Percentiles rank a stretch among this genome's conserved stretches.
These are phyloP conservation scores for Termitomyces sp. DNA, from an alignment of 768 basidiomycete species.

Conservation along the genomic window DNA sequence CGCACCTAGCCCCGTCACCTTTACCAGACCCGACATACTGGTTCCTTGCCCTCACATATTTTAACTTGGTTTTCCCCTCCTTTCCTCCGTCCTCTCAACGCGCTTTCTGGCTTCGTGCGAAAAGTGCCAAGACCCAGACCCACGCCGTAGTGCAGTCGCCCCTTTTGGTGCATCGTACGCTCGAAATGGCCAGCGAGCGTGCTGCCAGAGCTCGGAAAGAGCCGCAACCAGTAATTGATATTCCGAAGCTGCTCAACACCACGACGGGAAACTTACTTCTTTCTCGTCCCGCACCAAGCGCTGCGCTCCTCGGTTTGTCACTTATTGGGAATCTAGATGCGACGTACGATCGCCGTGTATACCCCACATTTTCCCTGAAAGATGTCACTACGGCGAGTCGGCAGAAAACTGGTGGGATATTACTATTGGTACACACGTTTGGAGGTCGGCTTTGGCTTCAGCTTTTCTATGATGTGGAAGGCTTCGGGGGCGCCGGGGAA, in stretches of 20 bases:
- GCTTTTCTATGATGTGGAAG: constrained; percentile 24
- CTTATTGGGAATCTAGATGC: constrained; percentile 65
- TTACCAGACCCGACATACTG: constrained; percentile 40
- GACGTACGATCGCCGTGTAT: constrained; percentile 48
- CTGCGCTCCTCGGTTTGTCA: constrained; percentile 51
- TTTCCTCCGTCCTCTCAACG: constrained; percentile 38
- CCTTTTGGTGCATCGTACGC: constrained; percentile 42
- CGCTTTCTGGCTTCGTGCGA: constrained; percentile 57
- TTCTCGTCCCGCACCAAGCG: constrained; percentile 19
- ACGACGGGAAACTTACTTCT: constrained; percentile 1
- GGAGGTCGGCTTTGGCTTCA: constrained; percentile 53
- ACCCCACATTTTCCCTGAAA: constrained; percentile 40
- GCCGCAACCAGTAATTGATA: neutral
- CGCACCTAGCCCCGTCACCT: constrained; percentile 31
- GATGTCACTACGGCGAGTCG: constrained; percentile 61
- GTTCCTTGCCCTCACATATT: constrained; percentile 58
- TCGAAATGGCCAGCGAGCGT: constrained; percentile 44
- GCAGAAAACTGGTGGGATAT: constrained; percentile 53
- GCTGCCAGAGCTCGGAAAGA: constrained; percentile 25
- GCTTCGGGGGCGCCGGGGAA: constrained; percentile 16
- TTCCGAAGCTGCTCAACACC: constrained; percentile 5
- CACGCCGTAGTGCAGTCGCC: constrained; percentile 40
- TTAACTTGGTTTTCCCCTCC: constrained; percentile 60
- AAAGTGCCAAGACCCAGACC: constrained; percentile 46
- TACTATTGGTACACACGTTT: constrained; percentile 58